Evolutionary conservation across 2,329 filamentous ascomycete species (phyloP).

Genomic region (Trichoderma sp.): DNA sequence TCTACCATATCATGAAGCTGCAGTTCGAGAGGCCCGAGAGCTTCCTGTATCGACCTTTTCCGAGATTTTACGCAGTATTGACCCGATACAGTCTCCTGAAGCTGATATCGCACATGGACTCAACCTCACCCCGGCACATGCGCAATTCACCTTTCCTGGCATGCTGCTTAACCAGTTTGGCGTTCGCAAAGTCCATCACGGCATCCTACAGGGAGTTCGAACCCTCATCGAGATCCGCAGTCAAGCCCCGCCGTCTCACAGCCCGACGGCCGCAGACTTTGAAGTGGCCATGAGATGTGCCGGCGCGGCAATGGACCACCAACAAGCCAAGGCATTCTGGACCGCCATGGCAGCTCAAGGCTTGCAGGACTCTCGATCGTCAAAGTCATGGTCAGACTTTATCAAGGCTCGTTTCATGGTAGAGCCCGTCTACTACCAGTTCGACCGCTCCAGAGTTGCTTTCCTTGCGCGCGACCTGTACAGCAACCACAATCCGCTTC

Average conservation of each 20-base stretch:
- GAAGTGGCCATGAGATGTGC: slow-evolving; percentile 46
- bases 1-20: slow-evolving; percentile 24
- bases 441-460: slow-evolving; percentile 41
- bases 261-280: slow-evolving; percentile 42
- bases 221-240: slow-evolving; percentile 35
- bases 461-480: slow-evolving; percentile 41
- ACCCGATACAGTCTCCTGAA: slow-evolving; percentile 51
- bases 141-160: slow-evolving; percentile 37
- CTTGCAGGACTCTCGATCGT: slow-evolving; percentile 32
- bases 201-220: slow-evolving; percentile 37
- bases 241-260: slow-evolving; percentile 22
- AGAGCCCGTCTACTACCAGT: slow-evolving; percentile 46
- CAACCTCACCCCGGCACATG: slow-evolving; percentile 39
- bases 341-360: slow-evolving; percentile 29
- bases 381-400: slow-evolving; percentile 43
- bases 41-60: slow-evolving; percentile 58
- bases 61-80: slow-evolving; percentile 60
- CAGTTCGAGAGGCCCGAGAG: slow-evolving; percentile 32
- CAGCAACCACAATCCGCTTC: slow-evolving; percentile 21
- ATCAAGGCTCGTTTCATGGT: slow-evolving; percentile 47
- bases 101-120: slow-evolving; percentile 48
- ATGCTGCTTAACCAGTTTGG: slow-evolving; percentile 43
- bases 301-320: slow-evolving; percentile 42
- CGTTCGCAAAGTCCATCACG: slow-evolving; percentile 41
- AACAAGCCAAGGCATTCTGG: slow-evolving; percentile 37